Percentiles rank a stretch among this genome's conserved stretches.
phyloP scores from a whole-genome alignment of 352 stramenopile species.

The Paralagenidium karlingii region DNA sequence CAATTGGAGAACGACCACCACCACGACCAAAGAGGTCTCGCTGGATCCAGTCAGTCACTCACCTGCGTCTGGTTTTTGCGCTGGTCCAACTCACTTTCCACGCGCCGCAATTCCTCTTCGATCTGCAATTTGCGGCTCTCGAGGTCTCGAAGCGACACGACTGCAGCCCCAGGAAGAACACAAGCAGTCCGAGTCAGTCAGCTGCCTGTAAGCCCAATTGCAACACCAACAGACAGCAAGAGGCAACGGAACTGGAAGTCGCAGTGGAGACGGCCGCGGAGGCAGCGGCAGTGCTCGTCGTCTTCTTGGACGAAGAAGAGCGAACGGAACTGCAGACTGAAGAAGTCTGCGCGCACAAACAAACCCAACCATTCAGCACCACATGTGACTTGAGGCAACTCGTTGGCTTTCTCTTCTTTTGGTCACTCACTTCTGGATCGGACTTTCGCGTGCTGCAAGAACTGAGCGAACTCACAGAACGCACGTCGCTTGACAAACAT shows the following conservation, averaged over 20 bases:
- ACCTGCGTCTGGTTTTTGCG: too few relatives aligned
- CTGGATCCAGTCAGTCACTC: background rate
- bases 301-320: background rate
- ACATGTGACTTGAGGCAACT: too few relatives aligned
- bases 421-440: too few relatives aligned
- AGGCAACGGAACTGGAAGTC: background rate
- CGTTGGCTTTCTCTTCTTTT: too few relatives aligned
- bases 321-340: background rate
- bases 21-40: slow-evolving; percentile 13
- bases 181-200: too few relatives aligned
- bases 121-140: slow-evolving; percentile 49
- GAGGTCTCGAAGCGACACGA: slow-evolving; percentile 30
- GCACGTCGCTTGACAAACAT: too few relatives aligned
- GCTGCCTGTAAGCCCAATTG: too few relatives aligned
- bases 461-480: too few relatives aligned
- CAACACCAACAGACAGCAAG: background rate
- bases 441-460: too few relatives aligned
- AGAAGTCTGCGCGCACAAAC: too few relatives aligned
- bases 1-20: slow-evolving; percentile 12
- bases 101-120: slow-evolving; percentile 26
- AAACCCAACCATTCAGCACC: too few relatives aligned
- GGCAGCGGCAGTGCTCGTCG: too few relatives aligned
- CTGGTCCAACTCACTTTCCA: slow-evolving; percentile 24
- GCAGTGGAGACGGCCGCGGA: background rate
- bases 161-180: slow-evolving; percentile 5